Base-by-base conservation (phyloP, 164 flowering plant genomes). In the Saururus chinensis region DNA sequence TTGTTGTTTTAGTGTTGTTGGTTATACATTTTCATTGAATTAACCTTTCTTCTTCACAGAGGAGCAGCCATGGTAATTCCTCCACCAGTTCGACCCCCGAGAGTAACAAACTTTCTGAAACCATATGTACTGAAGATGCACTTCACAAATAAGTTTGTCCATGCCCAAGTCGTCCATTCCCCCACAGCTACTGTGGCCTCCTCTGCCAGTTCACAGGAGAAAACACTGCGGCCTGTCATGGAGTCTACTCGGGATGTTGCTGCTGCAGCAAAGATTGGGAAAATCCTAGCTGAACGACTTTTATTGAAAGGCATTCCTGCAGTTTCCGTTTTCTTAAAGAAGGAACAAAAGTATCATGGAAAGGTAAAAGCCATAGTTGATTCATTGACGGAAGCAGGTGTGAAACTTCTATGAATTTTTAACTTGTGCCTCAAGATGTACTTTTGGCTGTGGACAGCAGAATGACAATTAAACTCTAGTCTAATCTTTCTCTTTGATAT, bases 51-150 rank as follows among this genome's bases (percentile, higher is more conserved):
- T 1, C 21, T 37, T 19, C 17, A n/a, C n/a, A n/a, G 14, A 30
- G 37, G 60, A 35, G 17, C 70, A 75, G 73, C 73, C 56, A 89
- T 89, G 97, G 88, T 87, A 25, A 78, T 85, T 66, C 88, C 81
- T 53, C 95, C 92, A 24, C 89, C 93, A 9, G 80, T 75, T 19
- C 81, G 79, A 71, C 80, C 86, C 11, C 76, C 77, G 1, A 81
- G 84, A 70, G 70, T 86, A 40, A 68, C 54, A 0, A 71, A 84
- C 10, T 90, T 62, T 70, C 89, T 88, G 11, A 88, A 86, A 79
- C 97, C 95, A 1, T 90, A 88, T 69, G 76, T 86, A 35, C 65
- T 88, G 76, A 83, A 75, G 67, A 88, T 88, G 97, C 87, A 86
- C 71, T 90, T 88, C 71, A 81, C 93, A 56, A 90, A 90, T 79